Base-by-base conservation (phyloP, 805 yeast genomes). In the Barnettozyma salicaria region DNA sequence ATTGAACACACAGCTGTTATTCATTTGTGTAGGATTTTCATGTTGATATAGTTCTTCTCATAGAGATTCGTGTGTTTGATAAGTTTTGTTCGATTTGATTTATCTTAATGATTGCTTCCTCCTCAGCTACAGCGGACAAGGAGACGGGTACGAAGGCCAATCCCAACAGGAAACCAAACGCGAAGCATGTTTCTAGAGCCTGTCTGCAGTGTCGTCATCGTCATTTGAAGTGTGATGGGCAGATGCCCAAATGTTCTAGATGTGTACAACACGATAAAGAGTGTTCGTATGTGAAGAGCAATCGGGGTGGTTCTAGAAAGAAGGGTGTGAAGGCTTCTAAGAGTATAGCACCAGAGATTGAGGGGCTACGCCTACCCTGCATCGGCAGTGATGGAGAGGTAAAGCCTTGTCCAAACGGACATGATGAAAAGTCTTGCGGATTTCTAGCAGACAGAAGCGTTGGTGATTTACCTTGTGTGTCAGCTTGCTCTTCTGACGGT, bases 291-390 rank as follows among this genome's bases (percentile, higher is more conserved):
- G 77, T 72, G 5, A 69, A 68, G 47, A 68, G 75, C 41, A 65
- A 70, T 28, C 53, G 78, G 42, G 78, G 78, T 27, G 78, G 78
- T 1, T 66, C 76, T 6, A 53, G 78, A 30, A 68, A 60, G 44
- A 72, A 67, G 45, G 77, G 77, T 12, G 65, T 66, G 17, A 64
- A 58, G 42, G 59, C 49, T 32, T 32, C 33, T 5, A 45, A 40
- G 22, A 22, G 18, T 12, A 14, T 9, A 20, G 20, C 13, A n/a
- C 14, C 14, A 12, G 29, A 31, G 5, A 27, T 37, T 4, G 31
- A 19, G 2, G 41, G 32, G n/a, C 17, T 46, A 10, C 27, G 32
- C 3, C 36, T 50, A 6, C 52, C 57, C 2, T 53, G 56, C 40
- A 40, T 44, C 9, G 36, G 37, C 11, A 14, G 27, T 3, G 19